Conservation (phyloP, 306 rosid genomes). For the Dryas octopetala region DNA sequence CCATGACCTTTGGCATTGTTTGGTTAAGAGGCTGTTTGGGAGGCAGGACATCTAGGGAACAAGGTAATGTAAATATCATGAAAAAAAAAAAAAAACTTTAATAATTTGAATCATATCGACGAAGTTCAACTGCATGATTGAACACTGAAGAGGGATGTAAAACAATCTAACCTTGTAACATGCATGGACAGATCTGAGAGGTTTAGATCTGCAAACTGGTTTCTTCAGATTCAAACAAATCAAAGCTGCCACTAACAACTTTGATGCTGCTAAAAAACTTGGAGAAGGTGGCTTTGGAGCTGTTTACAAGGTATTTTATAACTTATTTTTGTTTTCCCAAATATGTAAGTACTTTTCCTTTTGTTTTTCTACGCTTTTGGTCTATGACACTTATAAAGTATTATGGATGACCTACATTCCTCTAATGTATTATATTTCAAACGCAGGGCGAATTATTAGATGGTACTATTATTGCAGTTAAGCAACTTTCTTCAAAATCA, state of each 20-base stretch:
- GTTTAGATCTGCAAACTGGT: conserved; percentile 35
- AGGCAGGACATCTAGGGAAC: conserved; percentile 16
- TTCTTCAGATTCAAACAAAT: conserved; percentile 45
- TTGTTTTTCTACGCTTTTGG: neutral
- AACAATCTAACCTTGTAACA: neutral
- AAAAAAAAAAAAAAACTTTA: neutral
- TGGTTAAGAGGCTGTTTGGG: conserved; percentile 16
- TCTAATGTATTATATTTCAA: neutral
- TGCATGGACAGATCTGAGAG: conserved; percentile 27
- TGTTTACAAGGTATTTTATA: conserved; percentile 12
- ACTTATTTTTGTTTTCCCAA: neutral
- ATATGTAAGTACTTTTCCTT: neutral
- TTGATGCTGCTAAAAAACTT: conserved; percentile 18
- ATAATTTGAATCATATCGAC: neutral
- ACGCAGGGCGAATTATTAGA: conserved; percentile 17
- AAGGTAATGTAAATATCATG: conserved; percentile 8
- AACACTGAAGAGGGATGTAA: too few species aligned
- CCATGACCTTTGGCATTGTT: conserved; percentile 10
- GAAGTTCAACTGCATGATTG: too few species aligned
- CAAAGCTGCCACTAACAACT: conserved; percentile 22
- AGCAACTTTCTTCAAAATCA: conserved; percentile 23
- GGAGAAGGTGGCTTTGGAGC: conserved; percentile 24
- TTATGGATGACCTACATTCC: neutral
- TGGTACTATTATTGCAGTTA: conserved; percentile 22
- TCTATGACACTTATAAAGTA: neutral